phyloP scores from a whole-genome alignment of 805 yeast species.

The Kuraishia molischiana region DNA sequence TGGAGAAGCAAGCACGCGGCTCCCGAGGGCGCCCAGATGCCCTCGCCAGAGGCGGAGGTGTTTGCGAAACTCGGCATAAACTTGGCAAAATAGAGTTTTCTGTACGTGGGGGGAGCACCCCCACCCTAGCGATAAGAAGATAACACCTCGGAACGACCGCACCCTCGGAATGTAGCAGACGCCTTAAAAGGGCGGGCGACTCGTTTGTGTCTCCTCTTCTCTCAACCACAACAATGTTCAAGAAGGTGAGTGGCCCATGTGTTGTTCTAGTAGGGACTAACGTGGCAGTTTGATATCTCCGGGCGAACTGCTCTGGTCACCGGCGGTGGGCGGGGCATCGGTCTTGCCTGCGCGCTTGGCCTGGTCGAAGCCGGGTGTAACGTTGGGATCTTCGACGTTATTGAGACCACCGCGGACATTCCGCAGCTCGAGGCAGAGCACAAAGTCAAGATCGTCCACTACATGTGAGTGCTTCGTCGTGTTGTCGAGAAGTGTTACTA shows the following conservation, averaged over 20 bases:
- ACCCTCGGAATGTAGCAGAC: no score
- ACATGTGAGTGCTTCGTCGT: constrained; percentile 3
- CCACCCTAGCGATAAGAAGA: not conserved
- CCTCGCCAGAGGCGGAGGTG: constrained; percentile 9
- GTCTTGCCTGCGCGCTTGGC: constrained; percentile 10
- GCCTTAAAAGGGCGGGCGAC: no score
- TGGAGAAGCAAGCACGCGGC: constrained; percentile 16
- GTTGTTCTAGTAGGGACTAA: no score
- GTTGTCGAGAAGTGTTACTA: not conserved
- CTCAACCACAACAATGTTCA: no score
- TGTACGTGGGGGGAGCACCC: not conserved
- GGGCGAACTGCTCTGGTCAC: constrained; percentile 11
- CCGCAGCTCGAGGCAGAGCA: constrained; percentile 2
- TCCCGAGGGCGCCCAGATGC: constrained; percentile 20
- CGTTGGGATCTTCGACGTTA: constrained; percentile 8
- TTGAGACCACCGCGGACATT: constrained; percentile 5
- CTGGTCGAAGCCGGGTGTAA: constrained; percentile 10
- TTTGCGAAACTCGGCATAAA: constrained; percentile 1
- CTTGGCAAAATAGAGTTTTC: not conserved
- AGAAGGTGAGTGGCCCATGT: no score
- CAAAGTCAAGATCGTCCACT: constrained; percentile 6
- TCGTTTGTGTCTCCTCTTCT: not conserved
- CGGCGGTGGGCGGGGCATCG: constrained; percentile 11
- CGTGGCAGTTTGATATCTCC: constrained; percentile 7
- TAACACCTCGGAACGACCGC: no score